Conservation (phyloP, 2,329 filamentous ascomycete species). For the Chrysoporthe puriensis region DNA sequence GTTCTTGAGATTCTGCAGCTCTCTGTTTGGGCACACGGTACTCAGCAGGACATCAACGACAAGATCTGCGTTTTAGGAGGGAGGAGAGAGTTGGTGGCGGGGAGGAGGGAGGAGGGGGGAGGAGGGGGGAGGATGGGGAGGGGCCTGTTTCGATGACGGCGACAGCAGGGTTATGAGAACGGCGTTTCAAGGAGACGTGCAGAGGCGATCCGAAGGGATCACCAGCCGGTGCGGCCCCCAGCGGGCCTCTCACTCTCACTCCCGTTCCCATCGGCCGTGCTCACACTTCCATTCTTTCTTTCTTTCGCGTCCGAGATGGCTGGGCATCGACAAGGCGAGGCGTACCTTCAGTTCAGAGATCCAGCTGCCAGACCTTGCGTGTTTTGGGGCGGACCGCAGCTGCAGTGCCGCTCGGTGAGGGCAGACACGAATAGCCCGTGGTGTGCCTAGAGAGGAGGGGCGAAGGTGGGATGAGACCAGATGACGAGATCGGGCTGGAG, state of each 20-base stretch:
- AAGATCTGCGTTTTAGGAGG: neutral
- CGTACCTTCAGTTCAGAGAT: conserved; percentile 28
- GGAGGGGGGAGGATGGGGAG: neutral
- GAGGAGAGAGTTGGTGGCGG: neutral
- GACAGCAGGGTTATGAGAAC: too few relatives aligned
- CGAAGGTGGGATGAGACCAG: neutral
- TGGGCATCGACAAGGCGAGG: conserved; percentile 23
- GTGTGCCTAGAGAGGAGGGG: neutral
- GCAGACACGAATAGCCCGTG: neutral
- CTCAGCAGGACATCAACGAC: neutral
- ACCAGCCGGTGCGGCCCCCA: neutral
- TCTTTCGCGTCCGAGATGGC: neutral
- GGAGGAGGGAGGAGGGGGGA: neutral
- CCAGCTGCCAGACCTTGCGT: conserved; percentile 27
- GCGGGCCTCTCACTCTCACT: neutral
- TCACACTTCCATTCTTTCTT: neutral
- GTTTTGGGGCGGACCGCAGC: conserved; percentile 3
- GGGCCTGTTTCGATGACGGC: neutral
- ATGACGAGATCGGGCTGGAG: neutral
- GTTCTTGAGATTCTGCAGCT: conserved; percentile 23
- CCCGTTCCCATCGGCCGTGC: neutral
- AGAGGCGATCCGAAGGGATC: neutral
- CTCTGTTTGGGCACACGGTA: conserved; percentile 4
- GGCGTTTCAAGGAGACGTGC: too few relatives aligned
- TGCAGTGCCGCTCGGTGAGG: neutral